Conservation (phyloP, 805 yeast species). For the Saturnispora halmiae region DNA sequence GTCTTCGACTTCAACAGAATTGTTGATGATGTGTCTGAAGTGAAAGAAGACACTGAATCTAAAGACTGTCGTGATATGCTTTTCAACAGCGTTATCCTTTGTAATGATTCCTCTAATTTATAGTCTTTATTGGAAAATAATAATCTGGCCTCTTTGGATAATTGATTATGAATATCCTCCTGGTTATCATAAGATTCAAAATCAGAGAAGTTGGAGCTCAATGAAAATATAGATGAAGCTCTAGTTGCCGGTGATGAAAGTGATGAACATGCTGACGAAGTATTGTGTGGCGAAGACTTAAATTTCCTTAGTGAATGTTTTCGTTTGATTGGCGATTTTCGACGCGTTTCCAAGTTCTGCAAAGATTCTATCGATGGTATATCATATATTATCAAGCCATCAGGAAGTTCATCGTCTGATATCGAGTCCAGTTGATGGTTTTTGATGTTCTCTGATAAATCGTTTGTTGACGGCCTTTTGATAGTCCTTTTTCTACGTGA, state of each 20-base stretch:
- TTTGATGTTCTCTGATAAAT: constrained; percentile 7
- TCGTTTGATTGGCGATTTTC: constrained; percentile 15
- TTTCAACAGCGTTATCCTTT: constrained; percentile 27
- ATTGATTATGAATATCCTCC: constrained; percentile 17
- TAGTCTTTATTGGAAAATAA: constrained; percentile 28
- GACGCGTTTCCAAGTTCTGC: constrained; percentile 30
- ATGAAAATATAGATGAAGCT: constrained; percentile 38
- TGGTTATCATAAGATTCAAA: constrained; percentile 13
- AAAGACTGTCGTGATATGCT: constrained; percentile 14
- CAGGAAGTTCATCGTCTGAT: constrained; percentile 49
- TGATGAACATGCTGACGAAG: constrained; percentile 9
- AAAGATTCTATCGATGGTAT: constrained; percentile 57
- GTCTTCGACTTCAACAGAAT: constrained; percentile 6
- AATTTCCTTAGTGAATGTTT: constrained; percentile 7
- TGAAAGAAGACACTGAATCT: constrained; percentile 9
- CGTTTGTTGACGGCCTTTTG: constrained; percentile 3
- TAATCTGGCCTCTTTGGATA: constrained; percentile 31
- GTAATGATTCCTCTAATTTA: constrained; percentile 30
- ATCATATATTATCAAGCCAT: constrained; percentile 45
- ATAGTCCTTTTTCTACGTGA: neutral
- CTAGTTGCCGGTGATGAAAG: constrained; percentile 32
- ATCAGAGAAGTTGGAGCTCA: constrained; percentile 25
- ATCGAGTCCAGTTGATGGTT: constrained; percentile 21
- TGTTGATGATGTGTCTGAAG: constrained; percentile 4
- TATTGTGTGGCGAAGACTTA: constrained; percentile 5